phyloP scores from a whole-genome alignment of 768 basidiomycete species.

The Boletellus ananas region DNA sequence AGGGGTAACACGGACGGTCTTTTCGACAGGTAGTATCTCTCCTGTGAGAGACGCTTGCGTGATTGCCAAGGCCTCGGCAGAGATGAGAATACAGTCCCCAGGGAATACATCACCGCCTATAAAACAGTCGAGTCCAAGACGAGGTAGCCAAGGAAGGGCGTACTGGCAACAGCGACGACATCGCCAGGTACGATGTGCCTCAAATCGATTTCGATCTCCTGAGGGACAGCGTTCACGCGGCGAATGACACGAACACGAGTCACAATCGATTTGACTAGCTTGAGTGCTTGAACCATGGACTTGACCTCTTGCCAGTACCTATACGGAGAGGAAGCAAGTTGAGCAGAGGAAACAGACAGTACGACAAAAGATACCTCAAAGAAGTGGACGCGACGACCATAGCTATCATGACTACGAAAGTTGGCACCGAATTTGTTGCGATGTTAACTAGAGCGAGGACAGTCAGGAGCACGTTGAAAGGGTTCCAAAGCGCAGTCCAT shows the following conservation, averaged over 20 bases:
- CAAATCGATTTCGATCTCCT: conserved; percentile 30
- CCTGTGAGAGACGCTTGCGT: conserved; percentile 36
- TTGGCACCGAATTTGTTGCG: conserved; percentile 31
- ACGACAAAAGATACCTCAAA: conserved; percentile 20
- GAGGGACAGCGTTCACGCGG: conserved; percentile 13
- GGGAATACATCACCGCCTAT: conserved; percentile 35
- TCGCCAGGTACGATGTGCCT: conserved; percentile 33
- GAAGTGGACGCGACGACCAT: conserved; percentile 36
- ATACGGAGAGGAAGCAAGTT: neutral
- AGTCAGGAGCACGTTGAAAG: conserved; percentile 32
- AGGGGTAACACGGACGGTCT: conserved; percentile 16
- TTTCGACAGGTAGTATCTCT: conserved; percentile 35
- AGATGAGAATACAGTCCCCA: conserved; percentile 33
- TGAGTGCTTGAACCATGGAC: conserved; percentile 34
- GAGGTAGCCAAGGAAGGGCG: neutral
- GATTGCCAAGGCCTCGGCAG: conserved; percentile 32
- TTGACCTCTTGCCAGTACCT: conserved; percentile 34
- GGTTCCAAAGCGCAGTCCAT: conserved; percentile 34
- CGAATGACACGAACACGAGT: conserved; percentile 33
- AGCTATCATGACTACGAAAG: conserved; percentile 33
- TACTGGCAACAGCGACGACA: conserved; percentile 30
- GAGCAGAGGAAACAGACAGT: neutral
- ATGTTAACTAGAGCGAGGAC: conserved; percentile 31
- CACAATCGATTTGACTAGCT: conserved; percentile 31
- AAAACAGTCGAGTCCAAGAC: neutral